phyloP scores from a whole-genome alignment of 2,329 filamentous ascomycete genomes.

The Trichophyton schoenleinii region DNA sequence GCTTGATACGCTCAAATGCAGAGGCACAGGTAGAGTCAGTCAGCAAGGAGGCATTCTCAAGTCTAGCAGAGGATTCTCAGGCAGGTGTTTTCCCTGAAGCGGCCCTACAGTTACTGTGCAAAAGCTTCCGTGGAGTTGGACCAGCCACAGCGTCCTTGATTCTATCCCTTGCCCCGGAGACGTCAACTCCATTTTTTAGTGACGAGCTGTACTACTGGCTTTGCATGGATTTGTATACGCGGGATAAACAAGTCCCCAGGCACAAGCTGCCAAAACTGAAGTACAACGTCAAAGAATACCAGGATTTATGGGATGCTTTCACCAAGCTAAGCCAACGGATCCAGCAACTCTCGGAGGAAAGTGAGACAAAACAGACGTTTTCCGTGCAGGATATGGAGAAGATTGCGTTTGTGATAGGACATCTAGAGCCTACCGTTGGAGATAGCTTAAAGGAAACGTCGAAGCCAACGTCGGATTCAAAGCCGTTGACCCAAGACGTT shows the following conservation, averaged over 20 bases:
- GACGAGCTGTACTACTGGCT: slow-evolving; percentile 34
- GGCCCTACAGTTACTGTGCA: slow-evolving; percentile 24
- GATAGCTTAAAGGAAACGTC: background rate
- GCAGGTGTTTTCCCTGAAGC: slow-evolving; percentile 20
- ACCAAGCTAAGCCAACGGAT: slow-evolving; percentile 17
- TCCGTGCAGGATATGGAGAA: slow-evolving; percentile 26
- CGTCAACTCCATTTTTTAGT: slow-evolving; percentile 30
- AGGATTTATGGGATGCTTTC: slow-evolving; percentile 21
- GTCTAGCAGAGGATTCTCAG: background rate
- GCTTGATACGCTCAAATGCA: slow-evolving; percentile 29
- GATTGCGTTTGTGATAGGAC: slow-evolving; percentile 27
- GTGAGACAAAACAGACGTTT: slow-evolving; percentile 11
- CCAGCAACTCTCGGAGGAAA: slow-evolving; percentile 10
- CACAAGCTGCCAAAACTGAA: slow-evolving; percentile 21
- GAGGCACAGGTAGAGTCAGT: slow-evolving; percentile 18
- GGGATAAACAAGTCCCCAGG: background rate
- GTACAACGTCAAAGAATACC: slow-evolving; percentile 31
- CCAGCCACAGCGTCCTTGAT: slow-evolving; percentile 33
- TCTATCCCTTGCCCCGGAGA: slow-evolving; percentile 21
- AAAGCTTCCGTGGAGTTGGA: slow-evolving; percentile 29
- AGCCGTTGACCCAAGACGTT: background rate
- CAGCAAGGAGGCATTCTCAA: slow-evolving; percentile 20
- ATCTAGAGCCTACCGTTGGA: slow-evolving; percentile 19
- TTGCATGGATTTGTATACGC: slow-evolving; percentile 16
- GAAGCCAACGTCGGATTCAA: background rate